Conservation (phyloP, 169 alveolate genomes). For the Ichthyophthirius multifiliis region DNA sequence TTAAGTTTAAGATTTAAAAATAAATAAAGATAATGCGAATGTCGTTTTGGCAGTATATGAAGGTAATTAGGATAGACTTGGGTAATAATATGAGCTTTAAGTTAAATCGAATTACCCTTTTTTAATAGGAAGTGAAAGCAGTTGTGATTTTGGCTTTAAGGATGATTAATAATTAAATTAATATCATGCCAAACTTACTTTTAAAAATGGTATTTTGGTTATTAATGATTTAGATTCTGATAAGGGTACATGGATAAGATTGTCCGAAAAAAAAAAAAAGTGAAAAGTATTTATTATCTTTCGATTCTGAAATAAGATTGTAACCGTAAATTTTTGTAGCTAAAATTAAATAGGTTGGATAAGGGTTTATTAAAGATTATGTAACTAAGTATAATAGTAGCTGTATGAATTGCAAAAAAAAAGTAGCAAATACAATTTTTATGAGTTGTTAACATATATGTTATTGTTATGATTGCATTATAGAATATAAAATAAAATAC, state of each 20-base stretch:
- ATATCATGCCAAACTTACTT: neutral
- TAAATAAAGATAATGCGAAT: neutral
- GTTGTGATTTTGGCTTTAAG: neutral
- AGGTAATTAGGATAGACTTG: neutral
- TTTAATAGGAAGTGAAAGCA: neutral
- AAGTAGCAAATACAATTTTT: no score
- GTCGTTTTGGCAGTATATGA: neutral
- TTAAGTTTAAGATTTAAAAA: neutral
- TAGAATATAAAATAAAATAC: no score
- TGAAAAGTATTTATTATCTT: no score
- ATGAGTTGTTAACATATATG: no score
- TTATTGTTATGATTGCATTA: no score
- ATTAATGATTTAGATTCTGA: neutral
- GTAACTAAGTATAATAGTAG: no score
- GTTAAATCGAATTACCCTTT: neutral
- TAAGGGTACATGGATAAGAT: neutral
- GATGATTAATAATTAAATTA: neutral
- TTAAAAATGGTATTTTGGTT: neutral
- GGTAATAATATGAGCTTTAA: neutral
- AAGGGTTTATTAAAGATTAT: no score
- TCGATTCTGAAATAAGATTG: no score
- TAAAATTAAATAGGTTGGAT: no score
- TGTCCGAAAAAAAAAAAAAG: no score
- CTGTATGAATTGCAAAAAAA: no score
- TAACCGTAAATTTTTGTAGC: no score